These are phyloP conservation scores for Stipa capillata DNA, from an alignment of 176 grass and related monocot genomes.

Conservation along the genomic window DNA sequence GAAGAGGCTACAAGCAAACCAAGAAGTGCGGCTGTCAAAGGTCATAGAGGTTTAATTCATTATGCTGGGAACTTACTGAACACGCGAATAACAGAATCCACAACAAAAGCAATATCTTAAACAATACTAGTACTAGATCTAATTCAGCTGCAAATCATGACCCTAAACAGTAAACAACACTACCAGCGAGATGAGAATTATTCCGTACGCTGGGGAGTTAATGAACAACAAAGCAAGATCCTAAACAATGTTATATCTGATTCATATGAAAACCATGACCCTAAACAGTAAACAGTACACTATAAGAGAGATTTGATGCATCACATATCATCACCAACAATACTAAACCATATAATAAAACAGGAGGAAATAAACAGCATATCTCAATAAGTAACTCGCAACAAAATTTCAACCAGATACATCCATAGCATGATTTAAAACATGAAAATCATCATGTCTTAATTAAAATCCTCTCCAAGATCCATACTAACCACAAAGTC, in stretches of 20 bases:
- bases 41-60: not conserved
- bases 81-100: not conserved
- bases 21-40: not conserved
- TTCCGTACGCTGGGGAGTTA: no score
- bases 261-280: not conserved
- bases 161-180: not conserved
- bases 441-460: not conserved
- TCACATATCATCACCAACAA: not conserved
- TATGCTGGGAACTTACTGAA: not conserved
- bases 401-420: not conserved
- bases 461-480: not conserved
- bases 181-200: not conserved
- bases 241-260: not conserved
- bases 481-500: not conserved
- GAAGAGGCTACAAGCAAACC: not conserved
- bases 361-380: not conserved
- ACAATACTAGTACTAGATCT: not conserved
- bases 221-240: no score
- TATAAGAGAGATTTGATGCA: not conserved
- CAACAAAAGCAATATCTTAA: not conserved
- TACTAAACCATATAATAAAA: not conserved
- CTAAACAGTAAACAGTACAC: not conserved
- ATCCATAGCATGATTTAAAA: not conserved
- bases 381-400: not conserved
- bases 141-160: no score